Conservation (phyloP, 805 yeast species). For the Yarrowia sp. region DNA sequence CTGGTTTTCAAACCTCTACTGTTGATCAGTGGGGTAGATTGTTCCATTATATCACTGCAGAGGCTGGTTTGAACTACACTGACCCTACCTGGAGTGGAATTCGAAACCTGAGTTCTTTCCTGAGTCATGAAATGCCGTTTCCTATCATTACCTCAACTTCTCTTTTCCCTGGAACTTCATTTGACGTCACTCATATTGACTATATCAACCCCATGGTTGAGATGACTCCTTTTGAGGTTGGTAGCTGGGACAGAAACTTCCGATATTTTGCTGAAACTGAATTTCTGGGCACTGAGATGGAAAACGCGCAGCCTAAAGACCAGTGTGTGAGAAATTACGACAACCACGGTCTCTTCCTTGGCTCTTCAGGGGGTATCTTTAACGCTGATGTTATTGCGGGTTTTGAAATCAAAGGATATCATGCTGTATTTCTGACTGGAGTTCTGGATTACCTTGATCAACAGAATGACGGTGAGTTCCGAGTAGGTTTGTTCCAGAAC, state of each 20-base stretch:
- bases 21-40: slow-evolving; percentile 1
- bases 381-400: background rate
- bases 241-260: slow-evolving; percentile 75
- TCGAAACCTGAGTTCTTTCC: slow-evolving; percentile 38
- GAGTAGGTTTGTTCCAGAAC: background rate
- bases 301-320: background rate
- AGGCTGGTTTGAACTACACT: slow-evolving; percentile 61
- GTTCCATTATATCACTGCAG: slow-evolving; percentile 34
- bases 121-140: background rate
- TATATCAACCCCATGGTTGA: slow-evolving; percentile 53
- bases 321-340: background rate
- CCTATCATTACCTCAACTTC: background rate
- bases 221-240: slow-evolving; percentile 57
- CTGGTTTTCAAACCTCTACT: background rate
- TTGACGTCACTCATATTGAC: slow-evolving; percentile 54
- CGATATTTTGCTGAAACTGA: slow-evolving; percentile 60
- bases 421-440: background rate
- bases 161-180: slow-evolving; percentile 44
- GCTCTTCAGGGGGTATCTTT: background rate
- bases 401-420: background rate
- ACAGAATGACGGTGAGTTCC: background rate
- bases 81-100: slow-evolving; percentile 55
- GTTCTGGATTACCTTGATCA: background rate
- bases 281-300: slow-evolving; percentile 34
- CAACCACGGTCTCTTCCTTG: background rate